Conservation (phyloP, 2,329 filamentous ascomycete genomes). For the Fusarium chlamydosporum region DNA sequence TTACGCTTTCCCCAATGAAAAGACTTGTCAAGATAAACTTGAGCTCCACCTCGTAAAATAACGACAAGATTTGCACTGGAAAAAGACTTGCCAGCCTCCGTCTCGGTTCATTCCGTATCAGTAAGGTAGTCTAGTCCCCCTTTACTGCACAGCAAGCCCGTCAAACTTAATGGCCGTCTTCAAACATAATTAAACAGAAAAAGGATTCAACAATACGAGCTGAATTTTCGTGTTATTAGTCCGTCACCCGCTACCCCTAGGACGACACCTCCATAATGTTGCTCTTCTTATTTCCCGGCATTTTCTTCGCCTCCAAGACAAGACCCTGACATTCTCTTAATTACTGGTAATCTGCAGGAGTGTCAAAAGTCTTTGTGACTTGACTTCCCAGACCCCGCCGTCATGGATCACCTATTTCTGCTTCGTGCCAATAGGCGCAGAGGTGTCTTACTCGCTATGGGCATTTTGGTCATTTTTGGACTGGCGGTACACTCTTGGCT, state of each 20-base stretch:
- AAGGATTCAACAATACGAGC: not conserved
- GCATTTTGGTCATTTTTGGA: conserved; percentile 14
- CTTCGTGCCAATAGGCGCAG: conserved; percentile 16
- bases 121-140: not conserved
- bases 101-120: not conserved
- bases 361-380: not conserved
- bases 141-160: no score
- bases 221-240: conserved; percentile 4
- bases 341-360: no score
- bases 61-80: not conserved
- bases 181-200: not conserved
- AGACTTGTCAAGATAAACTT: not conserved
- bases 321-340: not conserved
- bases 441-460: conserved; percentile 21
- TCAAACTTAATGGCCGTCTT: not conserved
- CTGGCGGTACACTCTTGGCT: conserved; percentile 13
- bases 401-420: conserved; percentile 12
- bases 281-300: not conserved
- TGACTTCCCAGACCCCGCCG: not conserved
- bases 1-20: conserved; percentile 5
- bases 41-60: not conserved
- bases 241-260: not conserved
- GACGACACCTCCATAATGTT: not conserved
- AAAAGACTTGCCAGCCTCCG: not conserved
- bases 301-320: not conserved